Base-by-base conservation (phyloP, 306 rosid species). In the Castanospermum australe region DNA sequence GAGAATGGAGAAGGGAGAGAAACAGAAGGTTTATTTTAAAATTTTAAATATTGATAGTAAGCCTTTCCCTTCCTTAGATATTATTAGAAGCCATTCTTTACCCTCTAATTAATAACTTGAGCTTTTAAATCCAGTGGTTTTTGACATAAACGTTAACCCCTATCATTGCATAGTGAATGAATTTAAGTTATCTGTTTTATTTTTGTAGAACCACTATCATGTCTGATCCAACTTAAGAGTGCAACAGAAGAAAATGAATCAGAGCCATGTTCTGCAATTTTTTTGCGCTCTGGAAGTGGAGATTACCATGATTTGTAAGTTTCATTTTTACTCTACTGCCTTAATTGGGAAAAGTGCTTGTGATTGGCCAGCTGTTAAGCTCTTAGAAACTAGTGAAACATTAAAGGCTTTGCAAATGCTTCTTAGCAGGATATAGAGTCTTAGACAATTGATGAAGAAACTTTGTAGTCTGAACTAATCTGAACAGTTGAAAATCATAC, bases 261-360 rank as follows among this genome's bases (percentile, higher is more conserved):
- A 60, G 92, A 91, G 75, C 62, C 88, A 8, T 66, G 86, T 67
- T 88, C 94, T 44, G 94, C 92, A 50, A 79, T 88, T 71, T 82
- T 79, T 86, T 83, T 91, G 85, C 90, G 66, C 79, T 90, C 97
- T 18, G 94, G 97, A 73, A 89, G 87, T 57, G 94, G 97, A 50
- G 98, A 95, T 39, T 88, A 86, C 88, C 94, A 90, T 81, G 94
- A 93, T 73, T 91, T 93, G 99, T 95, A 83, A 90, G 99, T 87
- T 78, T 32, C 62, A 32, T 71, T 67, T 64, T 11, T 57, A 6
- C 30, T 56, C 67, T 70, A 48, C 18, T 38, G 45, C 56, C 32
- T 59, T 24, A 42, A 36, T 51, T 63, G 14, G 62, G 61, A 33
- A 70, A 57, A 32, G 20, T 59, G 61, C 51, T 65, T 83, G 48